Evolutionary conservation across 148 eudicot genomes (phyloP).

Genomic region (Rhododendron ovatum): DNA sequence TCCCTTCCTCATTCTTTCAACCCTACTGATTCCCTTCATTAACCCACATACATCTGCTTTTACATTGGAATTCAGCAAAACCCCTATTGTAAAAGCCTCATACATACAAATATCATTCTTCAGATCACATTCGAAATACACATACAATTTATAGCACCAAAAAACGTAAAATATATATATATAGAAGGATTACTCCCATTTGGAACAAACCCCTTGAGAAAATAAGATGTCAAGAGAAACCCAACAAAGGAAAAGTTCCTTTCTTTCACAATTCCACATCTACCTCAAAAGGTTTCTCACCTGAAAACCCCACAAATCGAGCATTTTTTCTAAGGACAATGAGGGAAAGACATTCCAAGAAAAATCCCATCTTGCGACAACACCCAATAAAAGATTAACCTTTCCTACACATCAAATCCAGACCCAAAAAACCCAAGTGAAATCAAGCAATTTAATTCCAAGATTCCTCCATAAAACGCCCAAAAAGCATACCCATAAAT

Average conservation of each 20-base stretch:
- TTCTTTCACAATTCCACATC: slow-evolving; percentile 1
- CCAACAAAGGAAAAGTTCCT: background rate
- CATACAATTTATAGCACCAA: background rate
- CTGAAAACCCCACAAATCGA: background rate
- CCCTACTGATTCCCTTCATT: background rate
- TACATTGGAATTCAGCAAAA: background rate
- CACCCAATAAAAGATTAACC: background rate
- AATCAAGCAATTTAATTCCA: slow-evolving; percentile 5
- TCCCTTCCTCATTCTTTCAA: background rate
- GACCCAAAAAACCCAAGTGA: background rate
- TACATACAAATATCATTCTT: background rate
- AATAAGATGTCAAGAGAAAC: slow-evolving; percentile 1
- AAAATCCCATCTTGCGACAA: background rate
- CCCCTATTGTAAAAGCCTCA: background rate
- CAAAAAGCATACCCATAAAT: background rate
- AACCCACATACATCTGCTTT: background rate
- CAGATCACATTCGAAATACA: background rate
- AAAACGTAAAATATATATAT: no score
- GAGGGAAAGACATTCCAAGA: slow-evolving; percentile 1
- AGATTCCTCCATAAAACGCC: background rate
- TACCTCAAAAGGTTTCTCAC: background rate
- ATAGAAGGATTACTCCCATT: background rate
- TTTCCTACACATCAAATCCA: background rate
- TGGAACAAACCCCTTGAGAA: background rate
- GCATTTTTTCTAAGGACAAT: background rate